Conservation (phyloP, 2,329 filamentous ascomycete genomes). For the Fusarium annulatum region DNA sequence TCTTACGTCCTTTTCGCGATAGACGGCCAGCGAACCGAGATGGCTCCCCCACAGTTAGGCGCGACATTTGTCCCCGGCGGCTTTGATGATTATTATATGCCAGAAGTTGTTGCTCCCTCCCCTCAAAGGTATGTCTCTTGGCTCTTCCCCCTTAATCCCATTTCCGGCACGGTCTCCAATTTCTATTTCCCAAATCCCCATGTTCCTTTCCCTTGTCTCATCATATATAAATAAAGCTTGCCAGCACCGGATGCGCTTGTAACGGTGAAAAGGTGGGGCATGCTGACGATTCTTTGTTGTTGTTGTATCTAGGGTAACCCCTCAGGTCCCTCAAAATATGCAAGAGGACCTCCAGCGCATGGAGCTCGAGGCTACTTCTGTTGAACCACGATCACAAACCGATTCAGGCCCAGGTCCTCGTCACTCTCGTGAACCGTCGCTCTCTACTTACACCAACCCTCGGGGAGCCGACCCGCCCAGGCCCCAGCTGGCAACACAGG, state of each 20-base stretch:
- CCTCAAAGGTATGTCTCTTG: slow-evolving; percentile 64
- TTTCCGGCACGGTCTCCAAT: slow-evolving; percentile 33
- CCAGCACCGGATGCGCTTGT: slow-evolving; percentile 41
- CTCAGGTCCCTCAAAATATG: slow-evolving; percentile 96
- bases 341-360: slow-evolving; percentile 92
- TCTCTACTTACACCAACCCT: slow-evolving; percentile 54
- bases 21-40: slow-evolving; percentile 45
- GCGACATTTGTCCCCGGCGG: slow-evolving; percentile 70
- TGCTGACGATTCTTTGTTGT: slow-evolving; percentile 53
- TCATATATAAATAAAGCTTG: slow-evolving; percentile 31
- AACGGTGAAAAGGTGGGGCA: slow-evolving; percentile 50
- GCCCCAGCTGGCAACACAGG: slow-evolving; percentile 48
- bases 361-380: slow-evolving; percentile 78
- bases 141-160: slow-evolving; percentile 27
- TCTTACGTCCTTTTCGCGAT: slow-evolving; percentile 45
- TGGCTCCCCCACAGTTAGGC: slow-evolving; percentile 53
- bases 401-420: slow-evolving; percentile 47
- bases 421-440: slow-evolving; percentile 58
- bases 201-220: slow-evolving; percentile 25
- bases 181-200: slow-evolving; percentile 33
- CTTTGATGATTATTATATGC: slow-evolving; percentile 70
- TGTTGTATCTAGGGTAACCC: slow-evolving; percentile 77
- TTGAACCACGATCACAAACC: slow-evolving; percentile 49
- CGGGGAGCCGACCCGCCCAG: slow-evolving; percentile 45
- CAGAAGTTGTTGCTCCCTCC: slow-evolving; percentile 67